Evolutionary conservation across 1,284 basidiomycete species (phyloP).

Genomic region (Schizopora paradoxa): DNA sequence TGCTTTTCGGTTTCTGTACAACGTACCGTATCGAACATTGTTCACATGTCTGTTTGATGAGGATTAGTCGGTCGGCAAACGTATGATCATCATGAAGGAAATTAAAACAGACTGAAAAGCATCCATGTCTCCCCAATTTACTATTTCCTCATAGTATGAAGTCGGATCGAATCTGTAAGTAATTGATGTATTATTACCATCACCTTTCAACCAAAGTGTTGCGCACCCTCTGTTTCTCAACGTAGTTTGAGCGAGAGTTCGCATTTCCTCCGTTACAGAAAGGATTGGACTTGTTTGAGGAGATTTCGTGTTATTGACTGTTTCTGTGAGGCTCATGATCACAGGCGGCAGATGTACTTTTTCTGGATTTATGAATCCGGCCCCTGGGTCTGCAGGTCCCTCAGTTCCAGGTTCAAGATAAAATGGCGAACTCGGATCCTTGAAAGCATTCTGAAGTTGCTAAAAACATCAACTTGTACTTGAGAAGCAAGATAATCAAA

Average conservation of each 20-base stretch:
- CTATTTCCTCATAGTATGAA: constrained; percentile 66
- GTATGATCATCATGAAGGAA: neutral
- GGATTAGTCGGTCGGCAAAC: neutral
- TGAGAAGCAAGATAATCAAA: neutral
- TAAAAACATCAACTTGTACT: constrained; percentile 13
- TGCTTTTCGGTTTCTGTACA: constrained; percentile 25
- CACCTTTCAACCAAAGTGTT: too few species aligned
- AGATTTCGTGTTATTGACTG: too few species aligned
- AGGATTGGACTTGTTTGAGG: too few species aligned
- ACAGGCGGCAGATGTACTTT: constrained; percentile 7
- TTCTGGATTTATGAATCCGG: constrained; percentile 19
- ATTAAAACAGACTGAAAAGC: constrained; percentile 54
- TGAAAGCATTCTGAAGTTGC: constrained; percentile 52
- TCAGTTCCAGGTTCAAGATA: constrained; percentile 53
- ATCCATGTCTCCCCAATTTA: constrained; percentile 74
- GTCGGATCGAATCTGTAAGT: constrained; percentile 41
- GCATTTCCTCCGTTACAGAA: too few species aligned
- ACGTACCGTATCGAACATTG: constrained; percentile 68
- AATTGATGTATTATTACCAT: too few species aligned
- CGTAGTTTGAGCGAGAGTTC: too few species aligned
- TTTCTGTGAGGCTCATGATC: too few species aligned
- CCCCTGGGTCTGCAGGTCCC: constrained; percentile 57
- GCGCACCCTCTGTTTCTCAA: constrained; percentile 42
- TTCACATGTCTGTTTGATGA: constrained; percentile 58
- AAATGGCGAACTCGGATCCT: constrained; percentile 61